phyloP scores from a whole-genome alignment of 352 stramenopile genomes.

The Globisporangium heterothallicum region DNA sequence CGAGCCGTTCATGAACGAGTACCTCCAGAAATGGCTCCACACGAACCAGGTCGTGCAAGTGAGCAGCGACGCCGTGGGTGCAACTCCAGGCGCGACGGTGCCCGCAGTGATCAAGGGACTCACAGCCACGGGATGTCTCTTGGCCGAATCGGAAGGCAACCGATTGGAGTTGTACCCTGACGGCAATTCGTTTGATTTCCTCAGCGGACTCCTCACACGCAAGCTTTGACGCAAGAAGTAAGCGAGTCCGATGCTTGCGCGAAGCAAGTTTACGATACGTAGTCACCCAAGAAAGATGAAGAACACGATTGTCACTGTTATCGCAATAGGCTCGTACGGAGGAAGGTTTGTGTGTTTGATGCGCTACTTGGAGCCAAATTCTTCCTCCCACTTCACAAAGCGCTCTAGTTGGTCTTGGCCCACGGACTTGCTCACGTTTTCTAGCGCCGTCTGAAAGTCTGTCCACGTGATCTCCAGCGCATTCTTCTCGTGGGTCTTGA shows the following conservation, averaged over 20 bases:
- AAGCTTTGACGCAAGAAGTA: conserved; percentile 43
- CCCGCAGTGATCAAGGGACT: conserved; percentile 75
- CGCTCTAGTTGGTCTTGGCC: conserved; percentile 66
- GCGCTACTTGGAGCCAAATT: conserved; percentile 78
- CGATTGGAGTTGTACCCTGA: conserved; percentile 86
- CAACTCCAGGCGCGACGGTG: conserved; percentile 22
- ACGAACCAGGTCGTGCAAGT: conserved; percentile 81
- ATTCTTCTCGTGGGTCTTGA: conserved; percentile 53
- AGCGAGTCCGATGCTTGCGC: too few relatives aligned
- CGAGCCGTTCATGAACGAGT: conserved; percentile 78
- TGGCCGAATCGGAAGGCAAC: conserved; percentile 59
- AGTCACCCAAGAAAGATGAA: conserved; percentile 3
- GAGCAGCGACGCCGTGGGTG: conserved; percentile 25
- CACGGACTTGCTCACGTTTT: conserved; percentile 83
- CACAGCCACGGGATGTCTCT: conserved; percentile 69
- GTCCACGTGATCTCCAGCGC: conserved; percentile 45
- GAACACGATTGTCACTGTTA: background rate
- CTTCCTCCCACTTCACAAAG: conserved; percentile 72
- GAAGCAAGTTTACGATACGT: too few relatives aligned
- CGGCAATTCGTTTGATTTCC: conserved; percentile 88
- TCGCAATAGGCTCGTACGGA: background rate
- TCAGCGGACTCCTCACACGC: conserved; percentile 79
- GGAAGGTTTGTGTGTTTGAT: background rate
- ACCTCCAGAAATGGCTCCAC: conserved; percentile 83
- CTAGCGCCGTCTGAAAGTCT: conserved; percentile 62